phyloP scores from a whole-genome alignment of 345 rosid genomes.

The Erucastrum elatum region DNA sequence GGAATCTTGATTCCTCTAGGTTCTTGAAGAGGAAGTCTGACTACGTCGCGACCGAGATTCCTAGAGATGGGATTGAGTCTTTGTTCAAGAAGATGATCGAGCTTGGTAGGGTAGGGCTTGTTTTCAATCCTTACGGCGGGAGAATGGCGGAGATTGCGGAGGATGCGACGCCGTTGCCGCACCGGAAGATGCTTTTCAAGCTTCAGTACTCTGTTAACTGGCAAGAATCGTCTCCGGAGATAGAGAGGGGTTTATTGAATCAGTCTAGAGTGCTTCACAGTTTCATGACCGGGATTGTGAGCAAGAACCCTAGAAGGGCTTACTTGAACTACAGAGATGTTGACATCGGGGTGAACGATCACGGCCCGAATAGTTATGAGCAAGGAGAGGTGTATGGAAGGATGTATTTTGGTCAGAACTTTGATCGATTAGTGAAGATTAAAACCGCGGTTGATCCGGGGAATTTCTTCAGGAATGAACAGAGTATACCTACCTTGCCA shows the following conservation, averaged over 20 bases:
- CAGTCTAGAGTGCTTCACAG: conserved; percentile 42
- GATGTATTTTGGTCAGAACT: conserved; percentile 55
- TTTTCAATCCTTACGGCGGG: conserved; percentile 66
- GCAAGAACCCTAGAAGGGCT: conserved; percentile 63
- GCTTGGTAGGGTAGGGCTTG: conserved; percentile 48
- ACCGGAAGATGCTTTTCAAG: conserved; percentile 57
- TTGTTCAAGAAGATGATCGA: conserved; percentile 55
- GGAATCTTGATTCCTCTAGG: conserved; percentile 31
- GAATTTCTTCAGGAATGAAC: conserved; percentile 60
- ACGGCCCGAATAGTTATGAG: conserved; percentile 36
- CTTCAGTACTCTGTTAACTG: conserved; percentile 51
- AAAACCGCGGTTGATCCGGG: conserved; percentile 56
- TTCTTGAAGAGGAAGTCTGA: conserved; percentile 68
- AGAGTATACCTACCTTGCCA: conserved; percentile 55
- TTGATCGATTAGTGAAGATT: conserved; percentile 51
- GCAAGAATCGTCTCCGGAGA: conserved; percentile 39
- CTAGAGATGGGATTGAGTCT: conserved; percentile 33
- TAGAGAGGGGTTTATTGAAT: conserved; percentile 33
- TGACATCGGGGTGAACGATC: conserved; percentile 46
- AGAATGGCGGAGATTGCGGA: conserved; percentile 49
- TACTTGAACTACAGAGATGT: conserved; percentile 60
- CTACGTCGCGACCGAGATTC: conserved; percentile 50
- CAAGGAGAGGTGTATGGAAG: conserved; percentile 55
- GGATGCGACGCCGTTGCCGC: conserved; percentile 56
- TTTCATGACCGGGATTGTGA: conserved; percentile 60